A percentile compares a stretch with the other conserved stretches of the same genome.
These are phyloP conservation scores for Exidia glandulosa DNA, from an alignment of 768 basidiomycete species.

Conservation along the genomic window DNA sequence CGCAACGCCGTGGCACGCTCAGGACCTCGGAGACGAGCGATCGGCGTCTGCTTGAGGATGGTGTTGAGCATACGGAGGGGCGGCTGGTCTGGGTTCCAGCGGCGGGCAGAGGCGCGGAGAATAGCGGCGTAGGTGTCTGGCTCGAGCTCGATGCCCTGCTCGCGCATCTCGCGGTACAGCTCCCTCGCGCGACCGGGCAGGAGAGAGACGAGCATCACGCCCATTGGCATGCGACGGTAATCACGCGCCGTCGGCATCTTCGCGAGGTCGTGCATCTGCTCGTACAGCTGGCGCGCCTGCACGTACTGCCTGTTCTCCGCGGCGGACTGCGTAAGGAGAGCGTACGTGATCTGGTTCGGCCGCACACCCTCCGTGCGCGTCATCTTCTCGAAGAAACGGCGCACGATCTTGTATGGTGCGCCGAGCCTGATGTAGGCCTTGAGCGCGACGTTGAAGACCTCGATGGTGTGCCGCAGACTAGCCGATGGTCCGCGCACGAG, in stretches of 20 bases:
- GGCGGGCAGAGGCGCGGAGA: constrained; percentile 41
- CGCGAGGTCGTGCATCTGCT: constrained; percentile 48
- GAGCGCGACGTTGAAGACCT: constrained; percentile 66
- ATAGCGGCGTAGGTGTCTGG: constrained; percentile 61
- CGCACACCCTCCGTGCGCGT: constrained; percentile 34
- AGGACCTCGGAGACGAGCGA: background rate
- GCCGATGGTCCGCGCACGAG: constrained; percentile 28
- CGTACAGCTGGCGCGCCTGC: constrained; percentile 53
- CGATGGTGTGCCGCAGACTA: constrained; percentile 36
- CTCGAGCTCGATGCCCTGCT: constrained; percentile 52
- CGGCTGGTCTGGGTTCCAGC: background rate
- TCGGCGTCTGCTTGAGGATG: background rate
- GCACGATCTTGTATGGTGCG: constrained; percentile 58
- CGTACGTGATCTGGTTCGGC: constrained; percentile 56
- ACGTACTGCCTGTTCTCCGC: constrained; percentile 60
- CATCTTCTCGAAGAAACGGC: constrained; percentile 40
- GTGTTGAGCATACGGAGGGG: constrained; percentile 20
- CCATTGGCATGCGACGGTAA: constrained; percentile 34
- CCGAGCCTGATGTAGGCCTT: constrained; percentile 78
- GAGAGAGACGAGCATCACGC: constrained; percentile 66
- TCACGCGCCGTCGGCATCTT: constrained; percentile 2
- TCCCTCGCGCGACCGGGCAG: constrained; percentile 46
- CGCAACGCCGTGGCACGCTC: constrained; percentile 28
- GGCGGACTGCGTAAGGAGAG: constrained; percentile 69
- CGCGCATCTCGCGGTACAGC: constrained; percentile 62